Base-by-base conservation (phyloP, 208 protist genomes). In the Angomonas ambiguus region DNA sequence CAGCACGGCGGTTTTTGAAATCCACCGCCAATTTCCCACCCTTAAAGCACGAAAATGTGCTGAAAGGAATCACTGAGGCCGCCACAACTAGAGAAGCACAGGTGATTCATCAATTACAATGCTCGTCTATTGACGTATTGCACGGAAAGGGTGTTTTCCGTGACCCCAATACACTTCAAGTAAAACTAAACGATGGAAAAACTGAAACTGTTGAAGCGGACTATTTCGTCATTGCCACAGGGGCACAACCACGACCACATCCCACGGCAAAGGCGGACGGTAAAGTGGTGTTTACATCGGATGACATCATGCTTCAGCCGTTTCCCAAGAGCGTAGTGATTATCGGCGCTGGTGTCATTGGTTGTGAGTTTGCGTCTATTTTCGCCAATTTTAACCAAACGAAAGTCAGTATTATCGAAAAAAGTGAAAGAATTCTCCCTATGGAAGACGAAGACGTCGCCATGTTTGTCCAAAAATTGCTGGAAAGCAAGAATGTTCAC, bases 291-390 rank as follows among this genome's bases (percentile, higher is more conserved):
- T 88, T 94, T 60, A 97, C 88, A 0, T 92, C 85, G 1, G 92
- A 97, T 74, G 82, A 95, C 68, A 93, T 97, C 41, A 94, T 95
- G 86, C 53, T 65, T 27, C 72, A 92, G 51, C 77, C 81, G 16
- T 87, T 97, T 64, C 92, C 92, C 0, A 91, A 90, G 68, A 94
- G 87, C 45, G 77, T 93, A 42, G 88, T 94, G 28, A 92, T 97
- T 65, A 95, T 97, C 33, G 92, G 92, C 38, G 92, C 92, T 3
- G 92, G 92, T 68, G 89, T 95, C 20, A 95, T 97, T 70, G 92
- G 92, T 20, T 97, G 92, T 60, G 92, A 97, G 49, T 97, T 97
- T 68, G 89, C 92, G 0, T 83, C 87, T 10, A 97, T 97, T 68
- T 95, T 88, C 69, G 88, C 88, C 10, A 95, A 97, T 63, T 93